Base-by-base conservation (phyloP, 306 rosid species). In the Trifolium subterraneum region DNA sequence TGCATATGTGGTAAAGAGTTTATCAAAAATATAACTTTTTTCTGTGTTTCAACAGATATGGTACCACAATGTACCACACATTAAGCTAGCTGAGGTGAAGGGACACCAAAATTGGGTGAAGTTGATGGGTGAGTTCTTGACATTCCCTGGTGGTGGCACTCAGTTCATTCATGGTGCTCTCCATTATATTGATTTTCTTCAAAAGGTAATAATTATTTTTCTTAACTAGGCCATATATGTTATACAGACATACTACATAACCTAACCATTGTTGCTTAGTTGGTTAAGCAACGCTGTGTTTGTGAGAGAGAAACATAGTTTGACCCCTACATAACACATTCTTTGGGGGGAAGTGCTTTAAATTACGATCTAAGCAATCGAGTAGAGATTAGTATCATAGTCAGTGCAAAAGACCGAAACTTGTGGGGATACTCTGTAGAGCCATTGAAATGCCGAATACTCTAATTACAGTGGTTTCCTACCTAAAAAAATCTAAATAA, bases 31-130 rank as follows among this genome's bases (percentile, higher is more conserved):
- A 22, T 16, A 63, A 36, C 6, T 56, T 18, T 9, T 4, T 10
- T 2, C 1, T 72, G 68, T 69, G 58, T 79, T 71, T 68, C n/a
- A 33, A 71, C 76, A 91, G 95, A 91, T 91, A 81, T 90, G 92
- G 97, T 91, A 86, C 69, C 90, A 91, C 63, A 94, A 94, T 59
- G 91, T 94, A 38, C 98, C 97, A 45, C 96, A 90, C 74, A 78
- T 83, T 33, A 44, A 38, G 85, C 85, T 94, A 16, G 97, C 94
- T 33, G 81, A 94, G 78, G 92, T 94, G 71, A 94, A 91, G 71
- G 97, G 98, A 22, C 97, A 94, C 77, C 96, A 94, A 68, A 94
- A 91, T 45, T 91, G 98, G 98, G 96, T 94, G 36, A 94, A 94
- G 90, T 79, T 90, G 65, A 81, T 86, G 1, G 97, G 98, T 15